These are phyloP conservation scores for Fusarium verticillioides DNA, from an alignment of 2,329 filamentous ascomycete species.

Conservation along the genomic window DNA sequence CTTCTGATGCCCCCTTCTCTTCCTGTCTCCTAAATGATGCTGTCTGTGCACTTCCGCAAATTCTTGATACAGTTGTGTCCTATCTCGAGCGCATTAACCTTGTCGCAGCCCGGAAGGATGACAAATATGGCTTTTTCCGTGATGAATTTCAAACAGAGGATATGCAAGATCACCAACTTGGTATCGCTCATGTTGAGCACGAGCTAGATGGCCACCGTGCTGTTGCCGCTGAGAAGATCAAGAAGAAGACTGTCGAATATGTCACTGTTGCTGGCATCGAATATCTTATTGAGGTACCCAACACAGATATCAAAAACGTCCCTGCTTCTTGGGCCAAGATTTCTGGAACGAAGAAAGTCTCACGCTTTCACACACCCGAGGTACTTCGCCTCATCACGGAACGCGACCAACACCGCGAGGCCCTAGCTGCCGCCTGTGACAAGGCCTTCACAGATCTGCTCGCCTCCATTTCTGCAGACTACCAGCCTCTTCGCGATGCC, in stretches of 20 bases:
- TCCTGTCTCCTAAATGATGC: constrained; percentile 77
- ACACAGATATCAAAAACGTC: constrained; percentile 82
- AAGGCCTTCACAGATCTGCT: constrained; percentile 80
- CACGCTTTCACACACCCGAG: constrained; percentile 93
- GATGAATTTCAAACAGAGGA: constrained; percentile 88
- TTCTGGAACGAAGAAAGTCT: constrained; percentile 90
- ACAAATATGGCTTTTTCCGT: constrained; percentile 94
- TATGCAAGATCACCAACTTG: constrained; percentile 88
- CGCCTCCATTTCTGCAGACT: constrained; percentile 79
- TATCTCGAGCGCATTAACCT: constrained; percentile 89
- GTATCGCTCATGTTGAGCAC: constrained; percentile 91
- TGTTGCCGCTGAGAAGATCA: constrained; percentile 77
- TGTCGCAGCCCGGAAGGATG: constrained; percentile 83
- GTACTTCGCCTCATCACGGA: constrained; percentile 85
- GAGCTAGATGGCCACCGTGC: constrained; percentile 83
- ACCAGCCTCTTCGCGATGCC: constrained; percentile 89
- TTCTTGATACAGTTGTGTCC: constrained; percentile 75
- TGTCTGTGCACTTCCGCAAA: constrained; percentile 79
- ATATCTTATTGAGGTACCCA: constrained; percentile 92
- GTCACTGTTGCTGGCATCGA: constrained; percentile 90
- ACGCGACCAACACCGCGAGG: constrained; percentile 94
- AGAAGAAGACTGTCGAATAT: constrained; percentile 78
- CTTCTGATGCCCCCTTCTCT: constrained; percentile 76
- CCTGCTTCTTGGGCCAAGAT: constrained; percentile 96
- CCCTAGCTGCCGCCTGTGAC: constrained; percentile 91